A percentile compares a stretch with the other conserved stretches of the same genome.
Conservation (phyloP, 78 protist species). For the Dictyostelium purpureum region DNA sequence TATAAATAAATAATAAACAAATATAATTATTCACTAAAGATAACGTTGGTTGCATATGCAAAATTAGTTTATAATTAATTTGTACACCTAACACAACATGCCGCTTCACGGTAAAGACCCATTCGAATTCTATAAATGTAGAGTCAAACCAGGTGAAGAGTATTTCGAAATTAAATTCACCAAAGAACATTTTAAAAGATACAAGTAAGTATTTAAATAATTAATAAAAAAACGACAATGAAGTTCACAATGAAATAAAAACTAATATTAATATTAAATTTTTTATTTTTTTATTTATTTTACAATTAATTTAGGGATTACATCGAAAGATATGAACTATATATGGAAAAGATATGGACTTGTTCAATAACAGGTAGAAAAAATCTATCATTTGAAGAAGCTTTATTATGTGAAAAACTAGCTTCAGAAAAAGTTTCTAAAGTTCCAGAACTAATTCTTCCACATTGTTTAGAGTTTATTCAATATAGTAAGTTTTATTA, state of each 20-base stretch:
- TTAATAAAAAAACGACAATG: not conserved
- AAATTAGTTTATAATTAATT: not conserved
- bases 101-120: constrained; percentile 58
- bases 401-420: constrained; percentile 40
- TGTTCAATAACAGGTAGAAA: constrained; percentile 46
- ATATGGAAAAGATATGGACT: constrained; percentile 44
- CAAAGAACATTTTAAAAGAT: constrained; percentile 64
- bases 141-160: constrained; percentile 39
- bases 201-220: constrained; percentile 1
- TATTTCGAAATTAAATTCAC: constrained; percentile 65
- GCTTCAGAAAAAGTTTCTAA: constrained; percentile 40
- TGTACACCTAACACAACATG: not conserved
- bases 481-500: constrained; percentile 43
- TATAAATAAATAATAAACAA: no score
- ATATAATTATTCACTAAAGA: no score
- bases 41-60: no score
- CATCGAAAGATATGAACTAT: constrained; percentile 21
- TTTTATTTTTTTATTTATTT: not conserved
- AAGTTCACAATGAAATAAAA: not conserved
- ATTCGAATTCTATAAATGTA: constrained; percentile 16
- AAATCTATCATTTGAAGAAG: constrained; percentile 53
- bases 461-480: constrained; percentile 31
- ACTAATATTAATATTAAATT: not conserved
- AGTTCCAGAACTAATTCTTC: constrained; percentile 35
- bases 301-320: constrained; percentile 14